phyloP scores from a whole-genome alignment of 257 asterid genomes.

The Gentiana dahurica region DNA sequence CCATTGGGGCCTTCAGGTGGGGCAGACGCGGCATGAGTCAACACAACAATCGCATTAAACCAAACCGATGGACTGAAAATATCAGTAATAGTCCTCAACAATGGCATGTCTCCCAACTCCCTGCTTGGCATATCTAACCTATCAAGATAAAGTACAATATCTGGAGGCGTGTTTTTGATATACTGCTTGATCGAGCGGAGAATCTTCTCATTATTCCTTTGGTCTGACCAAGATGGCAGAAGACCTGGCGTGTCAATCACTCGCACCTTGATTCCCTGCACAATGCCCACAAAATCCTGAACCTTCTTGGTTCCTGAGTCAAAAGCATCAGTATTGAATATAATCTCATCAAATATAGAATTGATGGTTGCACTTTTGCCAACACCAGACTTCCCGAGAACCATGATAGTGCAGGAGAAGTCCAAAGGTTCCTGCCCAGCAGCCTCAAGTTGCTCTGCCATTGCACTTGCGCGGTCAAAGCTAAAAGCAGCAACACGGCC shows the following conservation, averaged over 20 bases:
- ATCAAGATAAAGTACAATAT: conserved; percentile 91
- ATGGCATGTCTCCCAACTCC: conserved; percentile 86
- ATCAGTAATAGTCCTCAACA: conserved; percentile 80
- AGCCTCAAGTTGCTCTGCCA: conserved; percentile 98
- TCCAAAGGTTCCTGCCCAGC: conserved; percentile 88
- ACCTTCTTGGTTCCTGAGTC: conserved; percentile 78
- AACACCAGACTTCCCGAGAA: conserved; percentile 94
- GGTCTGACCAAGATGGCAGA: conserved; percentile 94
- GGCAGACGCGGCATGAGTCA: conserved; percentile 98
- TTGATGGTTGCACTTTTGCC: conserved; percentile 98
- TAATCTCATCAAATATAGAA: conserved; percentile 82
- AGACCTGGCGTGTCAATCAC: conserved; percentile 98
- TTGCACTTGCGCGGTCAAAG: conserved; percentile 97
- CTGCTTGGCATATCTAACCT: conserved; percentile 92
- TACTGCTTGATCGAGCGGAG: conserved; percentile 70
- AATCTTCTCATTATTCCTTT: conserved; percentile 75
- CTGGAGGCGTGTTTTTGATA: conserved; percentile 85
- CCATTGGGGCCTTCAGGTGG: conserved; percentile 98
- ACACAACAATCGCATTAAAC: conserved; percentile 96
- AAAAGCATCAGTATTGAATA: conserved; percentile 86
- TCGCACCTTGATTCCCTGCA: conserved; percentile 91
- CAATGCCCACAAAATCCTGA: conserved; percentile 95
- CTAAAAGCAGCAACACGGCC: conserved; percentile 85
- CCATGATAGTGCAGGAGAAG: conserved; percentile 97
- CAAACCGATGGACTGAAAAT: conserved; percentile 90